Evolutionary conservation across 2,329 filamentous ascomycete species (phyloP).

Genomic region (Neopestalotiopsis clavispora): DNA sequence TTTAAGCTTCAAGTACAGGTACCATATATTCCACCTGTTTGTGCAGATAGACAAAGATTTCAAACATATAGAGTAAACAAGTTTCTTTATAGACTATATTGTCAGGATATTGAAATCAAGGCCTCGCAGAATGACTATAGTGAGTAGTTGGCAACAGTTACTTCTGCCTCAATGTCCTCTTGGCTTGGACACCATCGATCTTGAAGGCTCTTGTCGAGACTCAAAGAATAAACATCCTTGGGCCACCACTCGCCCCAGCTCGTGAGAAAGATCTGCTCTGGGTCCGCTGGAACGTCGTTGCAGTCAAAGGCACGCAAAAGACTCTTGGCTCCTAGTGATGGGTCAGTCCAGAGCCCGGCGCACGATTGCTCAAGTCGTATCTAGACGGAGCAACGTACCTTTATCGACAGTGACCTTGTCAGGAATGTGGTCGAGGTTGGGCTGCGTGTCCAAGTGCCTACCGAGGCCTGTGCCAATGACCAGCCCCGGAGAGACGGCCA

Average conservation of each 20-base stretch:
- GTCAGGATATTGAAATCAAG: too few relatives aligned
- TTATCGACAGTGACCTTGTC: slow-evolving; percentile 52
- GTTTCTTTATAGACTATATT: too few relatives aligned
- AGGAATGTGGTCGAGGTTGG: slow-evolving; percentile 37
- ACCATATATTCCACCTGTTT: too few relatives aligned
- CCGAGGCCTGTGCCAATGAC: slow-evolving; percentile 53
- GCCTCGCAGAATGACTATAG: too few relatives aligned
- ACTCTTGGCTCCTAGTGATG: slow-evolving; percentile 45
- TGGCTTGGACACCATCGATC: slow-evolving; percentile 55
- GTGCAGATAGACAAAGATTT: too few relatives aligned
- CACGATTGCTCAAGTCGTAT: not conserved
- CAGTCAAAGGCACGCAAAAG: slow-evolving; percentile 49
- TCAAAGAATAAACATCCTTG: slow-evolving; percentile 45
- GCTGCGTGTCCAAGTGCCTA: slow-evolving; percentile 33
- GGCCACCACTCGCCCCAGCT: slow-evolving; percentile 63
- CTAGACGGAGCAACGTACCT: slow-evolving; percentile 35
- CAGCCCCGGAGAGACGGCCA: slow-evolving; percentile 59
- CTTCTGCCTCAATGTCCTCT: slow-evolving; percentile 47
- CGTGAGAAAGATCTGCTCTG: slow-evolving; percentile 57
- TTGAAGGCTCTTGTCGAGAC: slow-evolving; percentile 52
- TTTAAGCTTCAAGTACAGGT: slow-evolving; percentile 16
- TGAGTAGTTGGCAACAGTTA: too few relatives aligned
- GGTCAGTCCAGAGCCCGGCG: too few relatives aligned
- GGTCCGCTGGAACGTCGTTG: slow-evolving; percentile 54
- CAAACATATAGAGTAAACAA: too few relatives aligned